Evolutionary conservation across 2,329 filamentous ascomycete genomes (phyloP).

Genomic region (Talaromyces piceae): DNA sequence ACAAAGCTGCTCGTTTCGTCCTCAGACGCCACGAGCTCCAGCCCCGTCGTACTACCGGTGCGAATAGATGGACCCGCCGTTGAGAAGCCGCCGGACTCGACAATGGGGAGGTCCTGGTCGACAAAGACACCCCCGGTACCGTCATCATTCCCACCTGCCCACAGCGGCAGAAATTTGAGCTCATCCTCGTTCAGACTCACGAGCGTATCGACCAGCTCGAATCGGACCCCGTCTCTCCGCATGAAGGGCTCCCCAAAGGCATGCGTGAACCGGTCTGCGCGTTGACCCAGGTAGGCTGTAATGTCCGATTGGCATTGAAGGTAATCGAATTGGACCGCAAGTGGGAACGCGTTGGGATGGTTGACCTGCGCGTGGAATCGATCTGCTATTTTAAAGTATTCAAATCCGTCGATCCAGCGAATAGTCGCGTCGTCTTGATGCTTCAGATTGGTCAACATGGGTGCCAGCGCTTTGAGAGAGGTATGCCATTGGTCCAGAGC

Average conservation of each 20-base stretch:
- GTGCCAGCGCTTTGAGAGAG: constrained; percentile 3
- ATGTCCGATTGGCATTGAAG: background rate
- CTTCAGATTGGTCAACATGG: background rate
- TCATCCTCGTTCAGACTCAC: constrained; percentile 51
- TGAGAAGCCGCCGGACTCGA: constrained; percentile 29
- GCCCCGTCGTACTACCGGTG: constrained; percentile 14
- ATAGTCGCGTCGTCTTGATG: constrained; percentile 4
- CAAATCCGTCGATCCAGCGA: background rate
- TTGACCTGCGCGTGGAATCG: background rate
- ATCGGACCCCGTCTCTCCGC: constrained; percentile 8
- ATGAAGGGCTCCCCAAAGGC: background rate
- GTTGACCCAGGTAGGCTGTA: background rate
- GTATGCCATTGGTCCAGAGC: background rate
- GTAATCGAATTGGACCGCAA: background rate
- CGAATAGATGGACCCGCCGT: constrained; percentile 29
- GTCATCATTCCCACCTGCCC: constrained; percentile 54
- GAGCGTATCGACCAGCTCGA: constrained; percentile 33
- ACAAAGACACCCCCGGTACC: constrained; percentile 44
- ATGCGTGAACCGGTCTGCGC: background rate
- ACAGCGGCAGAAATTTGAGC: constrained; percentile 56
- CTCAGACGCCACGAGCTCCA: constrained; percentile 10
- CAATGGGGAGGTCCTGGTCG: constrained; percentile 26
- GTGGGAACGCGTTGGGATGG: background rate
- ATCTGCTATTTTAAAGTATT: background rate
- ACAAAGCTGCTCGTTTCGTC: constrained; percentile 19